Base-by-base conservation (phyloP, 441 rosid genomes). In the Mallotus repandus region DNA sequence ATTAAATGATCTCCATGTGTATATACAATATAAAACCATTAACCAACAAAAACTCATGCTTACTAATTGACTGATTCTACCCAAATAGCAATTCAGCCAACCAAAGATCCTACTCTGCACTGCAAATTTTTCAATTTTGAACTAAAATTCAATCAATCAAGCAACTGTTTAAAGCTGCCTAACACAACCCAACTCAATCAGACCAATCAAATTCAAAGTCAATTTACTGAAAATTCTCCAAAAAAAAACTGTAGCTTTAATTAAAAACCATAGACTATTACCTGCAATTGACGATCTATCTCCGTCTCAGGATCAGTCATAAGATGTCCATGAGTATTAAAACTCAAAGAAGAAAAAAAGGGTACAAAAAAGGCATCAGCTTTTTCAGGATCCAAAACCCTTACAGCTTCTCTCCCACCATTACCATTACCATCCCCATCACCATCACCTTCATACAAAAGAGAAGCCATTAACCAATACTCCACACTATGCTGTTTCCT, bases 391-490 rank as follows among this genome's bases (percentile, higher is more conserved):
- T 96, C 97, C 82, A 83, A 80, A 80, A 91, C 99, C 91, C 98
- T 88, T 70, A 91, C 81, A 21, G 88, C 96, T 81, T 90, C 98
- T 38, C 82, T 85, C 57, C 41, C 41, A 38, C 41, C 41, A 35
- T 35, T 35, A 3, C 4, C 41, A 35, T 75, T 84, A 9, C 68
- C 83, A 21, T 72, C 86, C 0, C 72, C n/a, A n/a, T n/a, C n/a
- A n/a, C n/a, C 86, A 0, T 19, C 80, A 1, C 70, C 84, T 1
- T 78, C 89, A 49, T 85, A 72, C 78, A 96, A 78, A 49, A 96
- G 94, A 61, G 98, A 96, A 9, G 89, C 98, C 98, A 93, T 88
- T 69, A 96, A 67, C 99, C 99, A 96, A 72, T 96, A 93, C 89
- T 96, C 99, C 65, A 87, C 93, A 72, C 98, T 93, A 69, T 96